Evolutionary conservation across 2,329 filamentous ascomycete species (phyloP), one percentile per base, ranked within the genome.

Genomic region (Curvularia sp.): DNA sequence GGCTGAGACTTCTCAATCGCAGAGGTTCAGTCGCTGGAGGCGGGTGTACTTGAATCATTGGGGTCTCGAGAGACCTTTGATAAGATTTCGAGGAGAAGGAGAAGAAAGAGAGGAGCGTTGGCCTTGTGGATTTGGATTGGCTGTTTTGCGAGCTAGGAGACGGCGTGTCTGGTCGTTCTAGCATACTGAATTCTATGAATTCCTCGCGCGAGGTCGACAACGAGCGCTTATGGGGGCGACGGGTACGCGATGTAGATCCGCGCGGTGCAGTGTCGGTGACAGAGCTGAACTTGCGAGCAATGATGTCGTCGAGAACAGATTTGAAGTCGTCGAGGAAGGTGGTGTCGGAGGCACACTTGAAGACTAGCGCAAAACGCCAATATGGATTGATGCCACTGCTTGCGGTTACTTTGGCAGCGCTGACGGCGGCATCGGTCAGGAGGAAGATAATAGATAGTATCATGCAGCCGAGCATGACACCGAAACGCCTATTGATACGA

Each of bases 251-350:
- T 15, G 53, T 55, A 0, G 65, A 69, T 1, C 63, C 59, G 28
- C 57, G 62, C n/a, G 58, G 62, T 3, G 56, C 59, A 1, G 58
- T 61, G 10, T 63, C 63, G 27, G 61, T 61, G 2, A 55, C 49
- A 1, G 66, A 69, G 45, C 60, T 72, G 39, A 72, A 69, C 13
- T 69, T 71, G 19, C 61, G 60, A 9, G 67, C 63, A 3, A 74
- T 53, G 19, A 76, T 76, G 12, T 67, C 70, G 53, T 76, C 74
- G 10, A 76, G 66, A 2, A 76, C 65, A 10, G 71, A 73, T 34
- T 76, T 76, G 63, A 76, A 76, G 53, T 76, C 74, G 42, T 76
- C 74, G 4, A 76, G 65, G 57, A 76, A 76, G 34, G 75, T 76
- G 2, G 70, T 74, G 21, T 75, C 74, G 1, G 71, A 74, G 3